A percentile compares a stretch with the other conserved stretches of the same genome.
Conservation (phyloP, 169 alveolate species). For the Eimeria sp. region DNA sequence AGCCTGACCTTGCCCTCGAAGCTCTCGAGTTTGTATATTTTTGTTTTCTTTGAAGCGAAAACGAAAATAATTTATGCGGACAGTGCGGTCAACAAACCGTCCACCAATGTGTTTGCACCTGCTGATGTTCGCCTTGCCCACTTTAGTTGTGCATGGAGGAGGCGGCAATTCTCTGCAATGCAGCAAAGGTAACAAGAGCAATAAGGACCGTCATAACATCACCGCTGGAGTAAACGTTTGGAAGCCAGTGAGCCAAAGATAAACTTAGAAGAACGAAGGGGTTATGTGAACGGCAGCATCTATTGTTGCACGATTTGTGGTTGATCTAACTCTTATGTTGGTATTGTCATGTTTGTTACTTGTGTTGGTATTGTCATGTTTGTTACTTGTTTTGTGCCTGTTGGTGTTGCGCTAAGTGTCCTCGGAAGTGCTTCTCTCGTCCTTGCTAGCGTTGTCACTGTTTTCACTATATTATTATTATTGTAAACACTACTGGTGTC, state of each 20-base stretch:
- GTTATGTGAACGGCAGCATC: not conserved
- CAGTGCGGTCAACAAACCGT: constrained; percentile 8
- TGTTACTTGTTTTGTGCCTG: not conserved
- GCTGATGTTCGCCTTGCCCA: not conserved
- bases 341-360: not conserved
- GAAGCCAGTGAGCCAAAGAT: not conserved
- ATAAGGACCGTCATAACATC: not conserved
- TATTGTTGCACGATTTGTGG: not conserved
- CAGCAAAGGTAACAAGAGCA: not conserved
- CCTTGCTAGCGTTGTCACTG: not conserved
- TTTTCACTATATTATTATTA: not conserved
- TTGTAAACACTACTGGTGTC: not conserved
- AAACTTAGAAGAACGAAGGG: not conserved
- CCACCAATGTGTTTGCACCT: constrained; percentile 40
- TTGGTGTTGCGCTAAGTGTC: not conserved
- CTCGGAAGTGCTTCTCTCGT: not conserved
- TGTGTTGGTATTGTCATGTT: not conserved
- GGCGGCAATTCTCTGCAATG: constrained; percentile 40
- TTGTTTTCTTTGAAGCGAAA: constrained; percentile 43
- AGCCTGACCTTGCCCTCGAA: constrained; percentile 10
- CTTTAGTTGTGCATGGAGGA: constrained; percentile 8
- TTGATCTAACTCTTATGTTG: not conserved
- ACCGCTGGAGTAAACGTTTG: not conserved
- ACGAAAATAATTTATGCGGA: constrained; percentile 56
- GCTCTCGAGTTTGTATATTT: constrained; percentile 40